Conservation (phyloP, 139 green algal species). For the Haematococcus lacustris region DNA sequence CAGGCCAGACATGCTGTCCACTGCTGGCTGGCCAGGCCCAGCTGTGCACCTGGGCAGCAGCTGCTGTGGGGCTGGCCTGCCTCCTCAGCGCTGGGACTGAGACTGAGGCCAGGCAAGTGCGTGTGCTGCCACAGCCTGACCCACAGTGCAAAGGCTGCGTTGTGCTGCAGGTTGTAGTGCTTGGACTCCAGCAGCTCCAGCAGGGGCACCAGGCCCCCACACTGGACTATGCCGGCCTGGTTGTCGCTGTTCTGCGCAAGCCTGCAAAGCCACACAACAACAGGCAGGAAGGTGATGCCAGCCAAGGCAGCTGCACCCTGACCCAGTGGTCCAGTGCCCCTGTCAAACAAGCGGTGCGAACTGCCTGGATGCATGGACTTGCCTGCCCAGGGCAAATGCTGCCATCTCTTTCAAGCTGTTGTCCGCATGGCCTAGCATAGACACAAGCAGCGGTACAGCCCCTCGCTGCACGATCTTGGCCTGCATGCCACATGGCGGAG, state of each 20-base stretch:
- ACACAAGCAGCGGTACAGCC: slow-evolving; percentile 86
- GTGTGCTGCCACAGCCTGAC: no score
- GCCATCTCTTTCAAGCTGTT: slow-evolving; percentile 90
- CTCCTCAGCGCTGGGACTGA: no score
- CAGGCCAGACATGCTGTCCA: no score
- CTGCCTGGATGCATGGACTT: no score
- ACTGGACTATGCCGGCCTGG: slow-evolving; percentile 79
- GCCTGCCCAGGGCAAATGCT: slow-evolving; percentile 91
- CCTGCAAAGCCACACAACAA: slow-evolving; percentile 18
- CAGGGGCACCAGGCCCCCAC: slow-evolving; percentile 74
- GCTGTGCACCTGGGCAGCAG: no score
- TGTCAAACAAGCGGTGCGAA: no score
- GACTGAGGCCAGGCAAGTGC: no score
- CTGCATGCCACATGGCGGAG: slow-evolving; percentile 2
- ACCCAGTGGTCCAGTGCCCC: no score
- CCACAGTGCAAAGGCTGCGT: slow-evolving; percentile 48
- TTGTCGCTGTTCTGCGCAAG: slow-evolving; percentile 91
- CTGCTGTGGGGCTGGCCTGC: no score
- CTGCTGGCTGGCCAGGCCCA: no score
- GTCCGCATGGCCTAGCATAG: slow-evolving; percentile 79
- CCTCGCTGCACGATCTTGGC: slow-evolving; percentile 89
- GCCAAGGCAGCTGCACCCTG: no score
- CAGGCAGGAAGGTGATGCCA: no score
- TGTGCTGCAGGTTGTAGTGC: slow-evolving; percentile 68
- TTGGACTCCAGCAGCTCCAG: slow-evolving; percentile 85